Percentiles rank a stretch among this genome's conserved stretches.
These are phyloP conservation scores for Suhomyces terraborum DNA, from an alignment of 1,139 yeast genomes.

Conservation along the genomic window DNA sequence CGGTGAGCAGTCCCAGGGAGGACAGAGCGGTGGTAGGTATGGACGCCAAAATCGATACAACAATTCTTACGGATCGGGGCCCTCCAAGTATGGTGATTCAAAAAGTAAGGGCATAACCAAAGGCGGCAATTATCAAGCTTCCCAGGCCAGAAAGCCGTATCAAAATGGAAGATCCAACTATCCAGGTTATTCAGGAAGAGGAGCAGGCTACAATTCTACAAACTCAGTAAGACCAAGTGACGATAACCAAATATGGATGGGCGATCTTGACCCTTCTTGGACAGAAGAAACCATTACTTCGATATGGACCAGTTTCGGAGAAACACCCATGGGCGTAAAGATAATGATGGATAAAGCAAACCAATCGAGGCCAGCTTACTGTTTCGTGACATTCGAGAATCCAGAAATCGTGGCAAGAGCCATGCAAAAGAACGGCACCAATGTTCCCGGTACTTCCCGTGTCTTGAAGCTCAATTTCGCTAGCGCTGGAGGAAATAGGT, in stretches of 20 bases:
- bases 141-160: conserved; percentile 8
- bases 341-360: conserved; percentile 41
- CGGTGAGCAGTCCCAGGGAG: conserved; percentile 4
- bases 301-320: conserved; percentile 59
- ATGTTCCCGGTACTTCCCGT: conserved; percentile 60
- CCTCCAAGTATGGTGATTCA: neutral
- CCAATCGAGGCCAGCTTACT: conserved; percentile 59
- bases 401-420: conserved; percentile 73
- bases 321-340: conserved; percentile 39
- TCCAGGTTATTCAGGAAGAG: conserved; percentile 5
- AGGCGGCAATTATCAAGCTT: conserved; percentile 1
- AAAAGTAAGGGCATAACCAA: conserved; percentile 6
- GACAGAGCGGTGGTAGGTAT: conserved; percentile 1
- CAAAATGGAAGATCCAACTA: conserved; percentile 5
- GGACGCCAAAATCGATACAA: conserved; percentile 6
- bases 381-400: conserved; percentile 79
- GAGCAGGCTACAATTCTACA: conserved; percentile 2
- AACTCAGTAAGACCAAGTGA: conserved; percentile 12
- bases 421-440: conserved; percentile 64
- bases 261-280: conserved; percentile 86
- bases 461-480: conserved; percentile 85
- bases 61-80: conserved; percentile 7
- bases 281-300: conserved; percentile 68
- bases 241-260: conserved; percentile 75
- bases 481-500: conserved; percentile 29